Evolutionary conservation across 108 stramenopile species (phyloP).

Genomic region (Nannochloropsis gaditana): DNA sequence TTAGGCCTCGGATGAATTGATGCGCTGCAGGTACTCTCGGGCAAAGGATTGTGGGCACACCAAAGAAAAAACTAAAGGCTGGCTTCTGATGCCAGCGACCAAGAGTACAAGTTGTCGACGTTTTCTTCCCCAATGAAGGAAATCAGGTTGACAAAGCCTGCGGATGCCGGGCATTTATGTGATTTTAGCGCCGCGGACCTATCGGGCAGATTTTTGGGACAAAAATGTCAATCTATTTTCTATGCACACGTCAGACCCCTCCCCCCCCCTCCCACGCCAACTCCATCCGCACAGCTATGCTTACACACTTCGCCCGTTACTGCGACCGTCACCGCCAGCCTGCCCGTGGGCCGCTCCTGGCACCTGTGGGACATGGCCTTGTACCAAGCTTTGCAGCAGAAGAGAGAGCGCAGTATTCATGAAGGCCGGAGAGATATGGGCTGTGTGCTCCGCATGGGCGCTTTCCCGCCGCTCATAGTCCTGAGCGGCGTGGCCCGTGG

Average conservation of each 20-base stretch:
- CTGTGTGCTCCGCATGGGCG: not conserved
- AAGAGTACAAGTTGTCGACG: too few species aligned
- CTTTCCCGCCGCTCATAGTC: slow-evolving; percentile 28
- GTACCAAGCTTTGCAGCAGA: not conserved
- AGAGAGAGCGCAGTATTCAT: not conserved
- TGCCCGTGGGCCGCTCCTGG: not conserved
- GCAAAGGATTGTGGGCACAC: too few species aligned
- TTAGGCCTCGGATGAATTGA: too few species aligned
- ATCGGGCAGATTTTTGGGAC: too few species aligned
- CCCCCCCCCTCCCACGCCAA: not conserved
- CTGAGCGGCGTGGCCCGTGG: slow-evolving; percentile 35
- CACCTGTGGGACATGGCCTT: not conserved
- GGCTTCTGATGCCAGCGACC: too few species aligned
- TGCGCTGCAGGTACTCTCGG: too few species aligned
- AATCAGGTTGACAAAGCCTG: too few species aligned
- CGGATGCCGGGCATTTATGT: too few species aligned
- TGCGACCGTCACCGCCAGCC: not conserved
- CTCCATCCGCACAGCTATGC: not conserved
- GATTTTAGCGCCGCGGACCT: too few species aligned
- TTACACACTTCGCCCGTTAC: not conserved
- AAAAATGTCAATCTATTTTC: not conserved
- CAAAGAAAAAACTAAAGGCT: too few species aligned
- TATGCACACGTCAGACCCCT: not conserved
- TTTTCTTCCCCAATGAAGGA: too few species aligned
- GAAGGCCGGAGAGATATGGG: not conserved